Percentiles rank a stretch among this genome's conserved stretches.
These are phyloP conservation scores for Ananas comosus DNA, from an alignment of 176 grass and related monocot genomes.

Conservation along the genomic window DNA sequence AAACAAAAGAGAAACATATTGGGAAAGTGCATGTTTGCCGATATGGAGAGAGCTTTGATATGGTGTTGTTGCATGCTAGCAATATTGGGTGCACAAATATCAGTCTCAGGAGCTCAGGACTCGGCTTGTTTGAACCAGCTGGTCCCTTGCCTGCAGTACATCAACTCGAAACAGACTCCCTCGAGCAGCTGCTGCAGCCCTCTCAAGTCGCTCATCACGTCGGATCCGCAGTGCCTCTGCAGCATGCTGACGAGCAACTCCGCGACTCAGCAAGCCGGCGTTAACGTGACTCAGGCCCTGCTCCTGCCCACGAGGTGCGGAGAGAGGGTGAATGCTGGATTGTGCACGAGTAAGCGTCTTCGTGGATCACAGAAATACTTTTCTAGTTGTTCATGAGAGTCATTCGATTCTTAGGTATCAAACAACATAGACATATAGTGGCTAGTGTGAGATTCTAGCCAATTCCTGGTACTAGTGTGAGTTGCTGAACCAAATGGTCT, in stretches of 20 bases:
- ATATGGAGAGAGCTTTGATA: slow-evolving; percentile 9
- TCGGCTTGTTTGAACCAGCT: slow-evolving; percentile 24
- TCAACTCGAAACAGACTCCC: slow-evolving; percentile 19
- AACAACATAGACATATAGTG: background rate
- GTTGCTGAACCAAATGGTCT: no score
- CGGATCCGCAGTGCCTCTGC: slow-evolving; percentile 17
- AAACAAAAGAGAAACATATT: background rate
- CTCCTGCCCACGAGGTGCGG: slow-evolving; percentile 20
- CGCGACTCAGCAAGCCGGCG: slow-evolving; percentile 12
- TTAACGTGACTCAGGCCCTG: slow-evolving; percentile 11
- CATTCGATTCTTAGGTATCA: slow-evolving; percentile 1
- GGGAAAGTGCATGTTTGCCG: background rate
- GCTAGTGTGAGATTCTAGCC: no score
- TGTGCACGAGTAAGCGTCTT: slow-evolving; percentile 16
- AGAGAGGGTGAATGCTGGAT: slow-evolving; percentile 12
- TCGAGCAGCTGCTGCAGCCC: slow-evolving; percentile 24
- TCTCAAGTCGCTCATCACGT: slow-evolving; percentile 21
- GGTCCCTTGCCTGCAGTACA: slow-evolving; percentile 20
- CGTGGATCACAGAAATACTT: background rate
- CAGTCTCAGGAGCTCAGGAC: slow-evolving; percentile 12
- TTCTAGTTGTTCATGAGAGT: background rate
- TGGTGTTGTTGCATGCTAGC: slow-evolving; percentile 1
- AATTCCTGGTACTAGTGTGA: no score
- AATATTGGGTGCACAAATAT: slow-evolving; percentile 10
- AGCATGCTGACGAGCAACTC: slow-evolving; percentile 14